Evolutionary conservation across 75 land plant genomes (phyloP).

Genomic region (Ceratopteris richardii): DNA sequence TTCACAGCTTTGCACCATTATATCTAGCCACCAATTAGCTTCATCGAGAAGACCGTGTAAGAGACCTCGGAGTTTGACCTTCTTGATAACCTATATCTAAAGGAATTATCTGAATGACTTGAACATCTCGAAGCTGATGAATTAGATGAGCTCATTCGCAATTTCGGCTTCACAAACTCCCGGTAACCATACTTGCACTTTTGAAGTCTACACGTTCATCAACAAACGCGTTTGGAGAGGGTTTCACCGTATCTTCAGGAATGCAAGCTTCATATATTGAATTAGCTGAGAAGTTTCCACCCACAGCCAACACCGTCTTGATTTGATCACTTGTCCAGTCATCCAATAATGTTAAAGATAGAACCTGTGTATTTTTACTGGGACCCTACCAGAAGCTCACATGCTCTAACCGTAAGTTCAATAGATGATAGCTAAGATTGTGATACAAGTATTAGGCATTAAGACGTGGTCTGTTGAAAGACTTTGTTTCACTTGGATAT

Average conservation of each 20-base stretch:
- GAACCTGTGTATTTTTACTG: constrained; percentile 60
- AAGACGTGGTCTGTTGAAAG: too few species aligned
- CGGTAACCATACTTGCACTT: constrained; percentile 73
- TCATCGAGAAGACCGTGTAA: too few species aligned
- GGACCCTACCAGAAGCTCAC: too few species aligned
- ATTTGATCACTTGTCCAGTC: constrained; percentile 76
- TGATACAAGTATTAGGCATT: too few species aligned
- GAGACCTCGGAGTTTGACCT: too few species aligned
- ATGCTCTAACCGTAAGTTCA: too few species aligned
- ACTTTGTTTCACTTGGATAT: constrained; percentile 67
- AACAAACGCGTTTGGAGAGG: constrained; percentile 54
- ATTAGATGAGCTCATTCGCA: too few species aligned
- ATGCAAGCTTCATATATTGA: constrained; percentile 72
- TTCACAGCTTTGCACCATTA: too few species aligned
- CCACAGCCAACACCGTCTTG: constrained; percentile 67
- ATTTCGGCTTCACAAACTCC: constrained; percentile 83
- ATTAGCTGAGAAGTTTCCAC: constrained; percentile 84
- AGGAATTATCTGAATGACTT: too few species aligned
- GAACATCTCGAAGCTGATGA: constrained; percentile 22
- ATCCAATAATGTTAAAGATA: constrained; percentile 83
- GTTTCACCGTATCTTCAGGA: constrained; percentile 53
- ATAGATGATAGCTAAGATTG: too few species aligned
- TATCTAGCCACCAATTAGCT: too few species aligned
- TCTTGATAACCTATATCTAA: too few species aligned
- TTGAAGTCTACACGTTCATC: constrained; percentile 61